Evolutionary conservation across 225 moss, liverwort and hornwort species (phyloP).

Genomic region (Marchantia paleacea): DNA sequence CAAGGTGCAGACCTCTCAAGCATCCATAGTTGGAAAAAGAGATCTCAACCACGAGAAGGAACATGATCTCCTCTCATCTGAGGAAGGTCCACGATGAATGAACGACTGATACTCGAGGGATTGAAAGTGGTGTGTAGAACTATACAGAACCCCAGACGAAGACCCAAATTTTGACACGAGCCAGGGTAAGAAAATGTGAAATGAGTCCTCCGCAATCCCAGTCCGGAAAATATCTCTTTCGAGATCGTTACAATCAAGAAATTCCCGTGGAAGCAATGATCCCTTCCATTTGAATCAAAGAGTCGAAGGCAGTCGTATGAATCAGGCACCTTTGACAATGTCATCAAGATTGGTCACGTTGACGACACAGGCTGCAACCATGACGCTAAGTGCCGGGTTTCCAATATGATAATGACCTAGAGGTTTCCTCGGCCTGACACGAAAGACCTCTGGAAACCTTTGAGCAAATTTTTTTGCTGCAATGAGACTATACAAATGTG

Average conservation of each 20-base stretch:
- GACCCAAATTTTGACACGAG: too few species aligned
- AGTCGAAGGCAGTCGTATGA: not conserved
- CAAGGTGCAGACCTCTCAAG: too few species aligned
- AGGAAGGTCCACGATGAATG: too few species aligned
- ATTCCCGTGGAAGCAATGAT: not conserved
- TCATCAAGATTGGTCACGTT: not conserved
- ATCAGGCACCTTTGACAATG: slow-evolving; percentile 9
- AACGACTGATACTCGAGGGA: too few species aligned
- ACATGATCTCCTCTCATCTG: too few species aligned
- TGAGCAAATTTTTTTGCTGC: slow-evolving; percentile 23
- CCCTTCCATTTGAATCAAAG: not conserved
- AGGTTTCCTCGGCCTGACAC: not conserved
- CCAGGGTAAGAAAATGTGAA: not conserved
- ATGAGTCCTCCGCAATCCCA: not conserved
- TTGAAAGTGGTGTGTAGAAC: too few species aligned
- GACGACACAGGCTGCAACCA: slow-evolving; percentile 6
- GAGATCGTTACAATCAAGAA: slow-evolving; percentile 8
- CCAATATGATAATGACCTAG: not conserved
- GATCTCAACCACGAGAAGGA: too few species aligned
- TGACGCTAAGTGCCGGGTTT: not conserved
- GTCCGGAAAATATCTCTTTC: not conserved
- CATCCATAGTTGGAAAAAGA: too few species aligned
- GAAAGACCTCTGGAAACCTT: slow-evolving; percentile 7
- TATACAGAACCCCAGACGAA: too few species aligned
- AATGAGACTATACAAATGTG: slow-evolving; percentile 42